These are phyloP conservation scores for Exophiala sideris DNA, from an alignment of 2,329 filamentous ascomycete genomes.

Conservation along the genomic window DNA sequence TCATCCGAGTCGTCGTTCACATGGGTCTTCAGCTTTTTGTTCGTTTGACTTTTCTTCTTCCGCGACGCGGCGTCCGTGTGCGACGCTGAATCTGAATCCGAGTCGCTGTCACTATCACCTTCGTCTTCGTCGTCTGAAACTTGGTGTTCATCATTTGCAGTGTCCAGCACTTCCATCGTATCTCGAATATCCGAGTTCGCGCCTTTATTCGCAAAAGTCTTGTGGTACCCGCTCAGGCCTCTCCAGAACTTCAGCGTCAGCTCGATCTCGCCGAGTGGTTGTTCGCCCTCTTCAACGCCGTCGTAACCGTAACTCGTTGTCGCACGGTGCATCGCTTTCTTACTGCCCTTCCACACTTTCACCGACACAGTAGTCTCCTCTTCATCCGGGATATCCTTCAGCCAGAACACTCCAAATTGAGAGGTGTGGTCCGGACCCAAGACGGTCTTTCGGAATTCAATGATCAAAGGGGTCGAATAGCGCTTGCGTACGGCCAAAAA, in stretches of 20 bases:
- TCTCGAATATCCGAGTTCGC: conserved; percentile 54
- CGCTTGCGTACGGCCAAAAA: conserved; percentile 32
- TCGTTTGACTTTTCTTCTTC: background rate
- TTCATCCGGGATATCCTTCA: conserved; percentile 64
- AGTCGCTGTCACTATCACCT: conserved; percentile 10
- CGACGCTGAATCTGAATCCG: conserved; percentile 14
- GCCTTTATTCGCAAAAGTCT: conserved; percentile 48
- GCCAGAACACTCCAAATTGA: conserved; percentile 31
- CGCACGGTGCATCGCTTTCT: conserved; percentile 40
- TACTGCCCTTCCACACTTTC: conserved; percentile 64
- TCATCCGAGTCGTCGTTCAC: conserved; percentile 18
- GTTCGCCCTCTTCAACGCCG: conserved; percentile 53
- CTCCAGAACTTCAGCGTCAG: conserved; percentile 59
- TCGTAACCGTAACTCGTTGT: conserved; percentile 37
- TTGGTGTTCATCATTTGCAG: conserved; percentile 57
- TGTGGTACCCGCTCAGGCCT: conserved; percentile 60
- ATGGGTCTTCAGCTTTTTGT: conserved; percentile 21
- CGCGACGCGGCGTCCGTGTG: conserved; percentile 8
- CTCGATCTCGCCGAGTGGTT: conserved; percentile 57
- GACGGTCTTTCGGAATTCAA: conserved; percentile 32
- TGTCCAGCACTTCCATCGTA: conserved; percentile 63
- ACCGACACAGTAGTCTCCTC: conserved; percentile 58
- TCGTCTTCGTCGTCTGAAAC: conserved; percentile 36
- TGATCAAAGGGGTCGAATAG: conserved; percentile 30
- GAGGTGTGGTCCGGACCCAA: conserved; percentile 30